Evolutionary conservation across 148 eudicot species (phyloP).

Genomic region (Fagopyrum esculentum): DNA sequence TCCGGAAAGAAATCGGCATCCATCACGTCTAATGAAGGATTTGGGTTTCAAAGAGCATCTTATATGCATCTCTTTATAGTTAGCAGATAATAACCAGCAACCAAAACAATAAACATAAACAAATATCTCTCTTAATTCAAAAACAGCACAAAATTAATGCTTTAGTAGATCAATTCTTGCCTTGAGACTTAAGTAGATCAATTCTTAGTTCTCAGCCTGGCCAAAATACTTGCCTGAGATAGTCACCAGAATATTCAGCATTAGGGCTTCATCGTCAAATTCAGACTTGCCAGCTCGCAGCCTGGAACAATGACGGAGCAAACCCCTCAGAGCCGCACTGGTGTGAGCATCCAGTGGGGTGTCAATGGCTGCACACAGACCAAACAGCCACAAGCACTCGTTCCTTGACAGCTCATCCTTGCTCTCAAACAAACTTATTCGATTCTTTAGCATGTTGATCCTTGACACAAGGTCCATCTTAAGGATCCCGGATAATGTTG

Average conservation of each 20-base stretch:
- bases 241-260: constrained; percentile 66
- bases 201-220: constrained; percentile 39
- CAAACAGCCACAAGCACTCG: constrained; percentile 76
- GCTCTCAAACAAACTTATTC: constrained; percentile 36
- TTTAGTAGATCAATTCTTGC: too few relatives aligned
- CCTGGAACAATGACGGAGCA: constrained; percentile 66
- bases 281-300: constrained; percentile 59
- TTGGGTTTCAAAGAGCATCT: too few relatives aligned
- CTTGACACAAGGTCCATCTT: constrained; percentile 64
- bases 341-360: constrained; percentile 78
- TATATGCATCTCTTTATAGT: too few relatives aligned
- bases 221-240: constrained; percentile 73
- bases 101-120: too few relatives aligned
- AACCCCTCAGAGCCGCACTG: constrained; percentile 62
- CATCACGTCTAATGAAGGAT: too few relatives aligned
- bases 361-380: constrained; percentile 68
- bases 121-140: too few relatives aligned
- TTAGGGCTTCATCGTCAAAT: constrained; percentile 66
- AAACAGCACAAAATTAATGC: too few relatives aligned
- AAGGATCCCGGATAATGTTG: constrained; percentile 45
- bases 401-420: constrained; percentile 31
- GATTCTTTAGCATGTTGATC: constrained; percentile 45
- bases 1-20: too few relatives aligned
- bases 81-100: too few relatives aligned
- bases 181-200: too few relatives aligned